These are phyloP conservation scores for Aaosphaeria arxii DNA, from an alignment of 2,329 filamentous ascomycete species.

Conservation along the genomic window DNA sequence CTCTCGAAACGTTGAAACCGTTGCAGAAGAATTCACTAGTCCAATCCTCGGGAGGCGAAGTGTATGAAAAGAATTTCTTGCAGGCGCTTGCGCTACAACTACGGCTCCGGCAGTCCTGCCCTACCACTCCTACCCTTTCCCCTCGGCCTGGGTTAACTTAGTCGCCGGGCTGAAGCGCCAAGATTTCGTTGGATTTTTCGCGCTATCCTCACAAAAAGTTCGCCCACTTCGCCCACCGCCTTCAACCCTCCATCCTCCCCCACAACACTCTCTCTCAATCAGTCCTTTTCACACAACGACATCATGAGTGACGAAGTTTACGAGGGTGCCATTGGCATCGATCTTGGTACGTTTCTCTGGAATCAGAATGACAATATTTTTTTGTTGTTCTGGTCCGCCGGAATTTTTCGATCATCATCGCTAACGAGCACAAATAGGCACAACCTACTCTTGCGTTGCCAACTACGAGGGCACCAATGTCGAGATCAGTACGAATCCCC, in stretches of 20 bases:
- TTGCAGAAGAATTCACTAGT: too few relatives aligned
- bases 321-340: slow-evolving; percentile 99
- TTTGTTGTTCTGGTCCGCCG: too few relatives aligned
- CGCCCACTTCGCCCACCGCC: slow-evolving; percentile 14
- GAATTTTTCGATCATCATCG: too few relatives aligned
- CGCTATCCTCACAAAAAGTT: background rate
- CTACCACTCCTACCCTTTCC: too few relatives aligned
- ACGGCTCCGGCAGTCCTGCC: too few relatives aligned
- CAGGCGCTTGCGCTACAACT: too few relatives aligned
- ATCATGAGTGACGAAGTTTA: slow-evolving; percentile 98
- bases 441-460: slow-evolving; percentile 99
- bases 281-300: slow-evolving; percentile 18
- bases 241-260: slow-evolving; percentile 25
- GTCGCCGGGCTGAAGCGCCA: background rate
- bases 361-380: too few relatives aligned
- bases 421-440: slow-evolving; percentile 59
- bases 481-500: slow-evolving; percentile 75
- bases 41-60: too few relatives aligned
- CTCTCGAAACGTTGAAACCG: too few relatives aligned
- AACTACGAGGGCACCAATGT: slow-evolving; percentile 99
- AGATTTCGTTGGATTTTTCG: background rate
- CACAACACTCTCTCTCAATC: slow-evolving; percentile 22
- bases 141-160: background rate
- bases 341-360: slow-evolving; percentile 72
- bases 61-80: too few relatives aligned